Evolutionary conservation across 2,329 filamentous ascomycete genomes (phyloP), one percentile per base, ranked within the genome.

Genomic region (Teratosphaeria viscida): DNA sequence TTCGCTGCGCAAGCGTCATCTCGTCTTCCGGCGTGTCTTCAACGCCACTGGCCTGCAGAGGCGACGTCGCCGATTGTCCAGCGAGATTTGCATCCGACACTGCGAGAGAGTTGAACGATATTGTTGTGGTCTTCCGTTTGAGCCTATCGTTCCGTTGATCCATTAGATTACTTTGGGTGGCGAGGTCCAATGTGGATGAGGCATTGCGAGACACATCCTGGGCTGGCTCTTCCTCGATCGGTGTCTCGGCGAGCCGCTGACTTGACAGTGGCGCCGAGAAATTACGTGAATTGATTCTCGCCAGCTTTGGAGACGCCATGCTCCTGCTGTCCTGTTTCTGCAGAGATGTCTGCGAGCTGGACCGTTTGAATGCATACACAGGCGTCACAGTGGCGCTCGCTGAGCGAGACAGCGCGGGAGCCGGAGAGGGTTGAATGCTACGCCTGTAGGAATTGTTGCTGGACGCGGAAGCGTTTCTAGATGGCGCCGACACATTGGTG

Each of bases 1-100:
- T 68, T 57, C 88, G 85, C 66, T 88, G 83, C 52, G 84, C 87
- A 19, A 94, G 78, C 0, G 89, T 86, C 64, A 92, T 78, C 59
- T 91, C 83, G 61, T 92, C 89, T 1, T 80, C 76, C 7, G 43
- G 43, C 16, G 19, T 19, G 64, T 83, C 81, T 19, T 54, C 23
- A 7, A 32, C 8, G 27, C 4, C 27, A 37, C 26, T 23, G 3
- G 53, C 61, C 55, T 57, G 60, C 34, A 54, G 53, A 49, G 55
- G 63, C 55, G 32, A 60, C 34, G 59, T 47, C 55, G 62, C 63
- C 52, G 59, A 61, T 43, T 66, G 62, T 16, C 59, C 61, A 19
- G 59, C 63, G 19, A 64, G 26, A 35, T 67, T 60, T 10, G 72
- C 63, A 43, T 69, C 70, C 5, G 71, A 61, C 0, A 66, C 70